Conservation (phyloP, 106 monocot species). For the Phalaenopsis equestris region DNA sequence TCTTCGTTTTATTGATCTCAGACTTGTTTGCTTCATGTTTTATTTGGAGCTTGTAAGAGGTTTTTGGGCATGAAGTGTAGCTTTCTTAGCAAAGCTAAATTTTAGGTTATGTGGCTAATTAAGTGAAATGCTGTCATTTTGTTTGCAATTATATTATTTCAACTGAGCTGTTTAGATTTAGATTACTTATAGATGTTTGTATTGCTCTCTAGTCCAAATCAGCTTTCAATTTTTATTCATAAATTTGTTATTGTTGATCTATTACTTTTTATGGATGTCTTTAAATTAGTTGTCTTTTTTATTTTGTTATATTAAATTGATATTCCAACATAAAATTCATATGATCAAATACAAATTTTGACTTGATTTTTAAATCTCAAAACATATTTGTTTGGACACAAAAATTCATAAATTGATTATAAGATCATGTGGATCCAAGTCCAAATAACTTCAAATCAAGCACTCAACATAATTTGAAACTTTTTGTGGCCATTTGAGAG, state of each 20-base stretch:
- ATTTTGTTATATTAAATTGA: too few species aligned
- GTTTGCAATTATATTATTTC: neutral
- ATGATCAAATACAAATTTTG: too few species aligned
- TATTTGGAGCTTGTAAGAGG: neutral
- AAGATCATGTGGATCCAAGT: too few species aligned
- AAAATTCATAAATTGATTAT: too few species aligned
- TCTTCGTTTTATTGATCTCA: neutral
- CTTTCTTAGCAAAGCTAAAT: neutral
- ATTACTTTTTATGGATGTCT: neutral
- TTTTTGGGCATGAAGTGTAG: neutral
- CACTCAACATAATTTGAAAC: too few species aligned
- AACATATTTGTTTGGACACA: too few species aligned
- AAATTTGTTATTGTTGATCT: neutral
- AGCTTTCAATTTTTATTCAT: neutral
- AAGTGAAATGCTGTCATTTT: neutral
- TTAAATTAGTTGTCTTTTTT: too few species aligned
- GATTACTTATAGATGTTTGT: neutral
- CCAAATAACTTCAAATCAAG: too few species aligned
- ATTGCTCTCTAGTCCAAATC: neutral
- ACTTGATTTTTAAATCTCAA: too few species aligned
- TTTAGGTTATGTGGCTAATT: neutral
- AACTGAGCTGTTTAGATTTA: neutral
- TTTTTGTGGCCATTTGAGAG: too few species aligned
- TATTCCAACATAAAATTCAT: too few species aligned
- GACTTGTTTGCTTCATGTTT: neutral